phyloP scores from a whole-genome alignment of 495 filamentous ascomycete genomes.

The Baudoinia panamericana region DNA sequence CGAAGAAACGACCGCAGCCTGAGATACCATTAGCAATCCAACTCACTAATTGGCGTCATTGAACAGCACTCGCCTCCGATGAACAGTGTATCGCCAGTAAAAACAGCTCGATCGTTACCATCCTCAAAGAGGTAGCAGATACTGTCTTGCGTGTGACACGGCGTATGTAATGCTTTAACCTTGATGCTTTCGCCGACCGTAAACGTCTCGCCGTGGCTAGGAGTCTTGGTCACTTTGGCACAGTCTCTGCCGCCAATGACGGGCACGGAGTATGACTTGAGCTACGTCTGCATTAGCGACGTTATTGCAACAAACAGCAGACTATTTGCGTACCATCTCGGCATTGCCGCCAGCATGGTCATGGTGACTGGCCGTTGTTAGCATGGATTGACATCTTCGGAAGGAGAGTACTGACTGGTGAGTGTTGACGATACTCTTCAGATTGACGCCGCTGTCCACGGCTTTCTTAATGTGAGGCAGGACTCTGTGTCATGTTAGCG shows the following conservation, averaged over 20 bases:
- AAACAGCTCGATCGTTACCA: conserved; percentile 58
- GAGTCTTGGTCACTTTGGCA: conserved; percentile 60
- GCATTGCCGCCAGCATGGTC: conserved; percentile 91
- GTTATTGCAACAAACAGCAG: background rate
- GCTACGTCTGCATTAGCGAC: conserved; percentile 35
- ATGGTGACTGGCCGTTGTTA: conserved; percentile 51
- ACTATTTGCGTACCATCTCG: conserved; percentile 42
- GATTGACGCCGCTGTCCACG: conserved; percentile 55
- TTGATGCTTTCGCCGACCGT: conserved; percentile 67
- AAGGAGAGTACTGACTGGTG: conserved; percentile 59
- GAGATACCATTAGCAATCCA: background rate
- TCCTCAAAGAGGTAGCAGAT: conserved; percentile 89
- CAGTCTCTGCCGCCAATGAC: conserved; percentile 86
- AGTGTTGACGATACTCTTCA: conserved; percentile 86
- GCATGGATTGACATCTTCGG: background rate
- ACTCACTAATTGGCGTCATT: too few relatives aligned
- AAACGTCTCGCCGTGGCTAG: conserved; percentile 62
- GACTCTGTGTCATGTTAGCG: conserved; percentile 43
- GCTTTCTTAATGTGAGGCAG: conserved; percentile 65
- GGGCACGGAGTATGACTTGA: conserved; percentile 50
- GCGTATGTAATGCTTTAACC: conserved; percentile 84
- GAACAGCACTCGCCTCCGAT: conserved; percentile 63
- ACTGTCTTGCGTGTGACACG: conserved; percentile 95
- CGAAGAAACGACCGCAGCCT: conserved; percentile 97
- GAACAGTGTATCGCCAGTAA: conserved; percentile 93